phyloP scores from a whole-genome alignment of 2,329 filamentous ascomycete species.

The Penicillium psychrosexuale region DNA sequence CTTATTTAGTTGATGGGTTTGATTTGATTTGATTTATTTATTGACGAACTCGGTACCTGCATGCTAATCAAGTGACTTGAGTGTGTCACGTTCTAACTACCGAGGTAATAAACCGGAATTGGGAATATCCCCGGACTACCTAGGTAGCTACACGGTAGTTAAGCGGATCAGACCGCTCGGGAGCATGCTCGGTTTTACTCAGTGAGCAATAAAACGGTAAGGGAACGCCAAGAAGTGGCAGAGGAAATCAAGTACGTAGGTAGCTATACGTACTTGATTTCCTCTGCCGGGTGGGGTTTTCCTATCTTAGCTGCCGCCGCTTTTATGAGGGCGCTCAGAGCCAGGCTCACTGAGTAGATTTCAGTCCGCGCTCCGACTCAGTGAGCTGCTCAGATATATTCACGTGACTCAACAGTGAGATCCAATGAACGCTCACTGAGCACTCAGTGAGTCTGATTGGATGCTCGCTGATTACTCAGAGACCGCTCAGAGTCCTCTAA shows the following conservation, averaged over 20 bases:
- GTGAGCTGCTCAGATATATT: no score
- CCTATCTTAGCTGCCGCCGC: not conserved
- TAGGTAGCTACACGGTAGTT: not conserved
- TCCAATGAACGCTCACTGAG: no score
- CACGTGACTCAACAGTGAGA: no score
- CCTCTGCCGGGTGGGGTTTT: not conserved
- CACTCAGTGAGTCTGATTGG: no score
- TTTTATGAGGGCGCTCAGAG: not conserved
- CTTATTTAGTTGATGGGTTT: not conserved
- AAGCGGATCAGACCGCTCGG: no score
- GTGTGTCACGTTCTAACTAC: not conserved
- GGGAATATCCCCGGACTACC: not conserved
- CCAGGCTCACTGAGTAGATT: not conserved
- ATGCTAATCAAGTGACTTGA: not conserved
- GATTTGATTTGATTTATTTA: not conserved
- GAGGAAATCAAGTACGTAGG: no score
- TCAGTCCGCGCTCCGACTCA: not conserved
- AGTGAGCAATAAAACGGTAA: no score
- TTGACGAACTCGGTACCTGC: not conserved
- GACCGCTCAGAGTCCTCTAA: no score
- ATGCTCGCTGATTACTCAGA: no score
- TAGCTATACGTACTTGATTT: not conserved
- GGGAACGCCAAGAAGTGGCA: no score
- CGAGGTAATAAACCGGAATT: not conserved
- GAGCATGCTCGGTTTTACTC: no score